These are phyloP conservation scores for Eucalyptus sp. DNA, from an alignment of 345 rosid species.

Conservation along the genomic window DNA sequence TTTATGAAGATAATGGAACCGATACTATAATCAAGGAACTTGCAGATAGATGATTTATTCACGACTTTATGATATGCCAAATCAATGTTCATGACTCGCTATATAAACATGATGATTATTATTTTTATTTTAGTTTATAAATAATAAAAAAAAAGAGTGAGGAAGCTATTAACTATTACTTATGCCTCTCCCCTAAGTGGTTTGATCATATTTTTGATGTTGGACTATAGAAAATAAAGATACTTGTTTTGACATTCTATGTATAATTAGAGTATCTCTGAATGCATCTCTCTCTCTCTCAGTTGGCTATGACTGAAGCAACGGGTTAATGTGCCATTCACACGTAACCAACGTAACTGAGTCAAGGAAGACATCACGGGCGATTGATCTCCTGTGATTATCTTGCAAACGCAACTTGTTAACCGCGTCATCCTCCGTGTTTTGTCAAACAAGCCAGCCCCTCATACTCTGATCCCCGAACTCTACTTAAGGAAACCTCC, in stretches of 20 bases:
- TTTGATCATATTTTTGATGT: background rate
- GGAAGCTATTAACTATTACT: background rate
- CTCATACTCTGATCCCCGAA: background rate
- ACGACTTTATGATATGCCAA: background rate
- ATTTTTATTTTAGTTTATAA: too few relatives aligned
- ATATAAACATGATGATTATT: background rate
- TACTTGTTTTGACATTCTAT: slow-evolving; percentile 10
- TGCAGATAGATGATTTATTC: background rate
- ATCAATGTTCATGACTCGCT: background rate
- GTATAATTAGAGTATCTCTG: background rate
- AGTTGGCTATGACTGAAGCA: background rate
- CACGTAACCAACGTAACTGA: background rate
- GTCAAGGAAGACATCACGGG: background rate
- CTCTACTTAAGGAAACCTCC: slow-evolving; percentile 1
- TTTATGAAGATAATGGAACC: background rate
- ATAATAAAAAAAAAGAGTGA: background rate
- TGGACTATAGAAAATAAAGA: background rate
- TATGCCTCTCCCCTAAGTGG: background rate
- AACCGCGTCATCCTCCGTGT: background rate
- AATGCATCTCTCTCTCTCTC: background rate
- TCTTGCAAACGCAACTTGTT: background rate
- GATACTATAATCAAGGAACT: background rate
- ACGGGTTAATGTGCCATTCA: background rate
- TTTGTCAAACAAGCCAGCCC: background rate
- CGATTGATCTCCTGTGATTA: background rate